A percentile compares a stretch with the other conserved stretches of the same genome.
These are phyloP conservation scores for Colletotrichum orchidophilum DNA, from an alignment of 2,329 filamentous ascomycete genomes.

Conservation along the genomic window DNA sequence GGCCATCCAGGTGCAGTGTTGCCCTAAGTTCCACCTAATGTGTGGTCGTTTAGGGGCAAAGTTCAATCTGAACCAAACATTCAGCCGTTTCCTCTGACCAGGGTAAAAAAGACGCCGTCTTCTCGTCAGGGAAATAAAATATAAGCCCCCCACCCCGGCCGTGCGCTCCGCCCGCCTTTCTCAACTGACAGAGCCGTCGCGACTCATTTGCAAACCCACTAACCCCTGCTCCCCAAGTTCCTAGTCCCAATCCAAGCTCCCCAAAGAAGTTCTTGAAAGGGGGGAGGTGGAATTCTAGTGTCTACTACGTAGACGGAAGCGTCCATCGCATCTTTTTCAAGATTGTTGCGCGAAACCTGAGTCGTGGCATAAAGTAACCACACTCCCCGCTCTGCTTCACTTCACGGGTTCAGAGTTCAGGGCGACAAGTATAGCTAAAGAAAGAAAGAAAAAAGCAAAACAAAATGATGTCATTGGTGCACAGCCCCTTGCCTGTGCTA, in stretches of 20 bases:
- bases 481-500: background rate
- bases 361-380: background rate
- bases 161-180: no score
- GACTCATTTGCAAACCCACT: background rate
- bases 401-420: background rate
- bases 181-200: background rate
- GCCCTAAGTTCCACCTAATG: background rate
- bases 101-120: background rate
- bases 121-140: background rate
- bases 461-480: slow-evolving; percentile 5
- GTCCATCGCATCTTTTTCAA: background rate
- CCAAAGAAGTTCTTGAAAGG: background rate
- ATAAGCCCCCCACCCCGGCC: background rate
- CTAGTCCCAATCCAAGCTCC: background rate
- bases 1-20: background rate
- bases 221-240: background rate
- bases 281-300: background rate
- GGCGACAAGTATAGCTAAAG: background rate
- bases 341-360: background rate
- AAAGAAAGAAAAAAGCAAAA: background rate
- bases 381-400: background rate
- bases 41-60: background rate
- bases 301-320: background rate
- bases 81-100: background rate
- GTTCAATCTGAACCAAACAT: background rate